Evolutionary conservation across 2,329 filamentous ascomycete species (phyloP), one percentile per base, ranked within the genome.

Genomic region (Capronia epimyces): DNA sequence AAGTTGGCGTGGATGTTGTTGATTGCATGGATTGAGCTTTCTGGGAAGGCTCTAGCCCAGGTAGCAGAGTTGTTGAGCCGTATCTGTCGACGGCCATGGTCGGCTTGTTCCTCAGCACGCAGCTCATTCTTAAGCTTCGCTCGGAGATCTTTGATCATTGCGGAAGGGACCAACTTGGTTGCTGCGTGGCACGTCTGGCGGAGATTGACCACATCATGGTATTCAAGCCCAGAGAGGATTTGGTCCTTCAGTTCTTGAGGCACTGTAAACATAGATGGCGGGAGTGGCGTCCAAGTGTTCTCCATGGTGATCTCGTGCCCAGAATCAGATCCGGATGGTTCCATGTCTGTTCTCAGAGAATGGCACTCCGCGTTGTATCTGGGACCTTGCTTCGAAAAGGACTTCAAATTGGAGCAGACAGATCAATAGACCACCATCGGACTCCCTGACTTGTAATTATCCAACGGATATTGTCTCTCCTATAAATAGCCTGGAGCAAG

Each of bases 261-360:
- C 15, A 53, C 24, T 9, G 12, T 21, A 18, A 53, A 49, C 15
- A 45, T 7, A 65, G 62, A 60, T 75, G 75, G 25, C 6, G 5
- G 25, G 5, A 10, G 25, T 27, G 25, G 25, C 5, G 6, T 5
- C 5, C 25, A 27, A 27, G 10, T 27, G 10, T 10, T 10, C 25
- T 27, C 25, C 25, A 27, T 27, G 5, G 25, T 27, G 5, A 10
- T 10, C 10, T 27, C 10, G 25, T 27, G 25, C 6, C 6, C 25
- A 10, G 25, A 27, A 6, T 27, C 25, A 27, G 25, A 27, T 27
- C 5, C 10, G 25, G n/a, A n/a, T n/a, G n/a, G n/a, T n/a, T n/a
- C n/a, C n/a, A n/a, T n/a, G n/a, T n/a, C n/a, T n/a, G n/a, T n/a
- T n/a, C n/a, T n/a, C n/a, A n/a, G n/a, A n/a, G n/a, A n/a, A n/a